Evolutionary conservation across 2,329 filamentous ascomycete genomes (phyloP).

Genomic region (Penicillium sp.): DNA sequence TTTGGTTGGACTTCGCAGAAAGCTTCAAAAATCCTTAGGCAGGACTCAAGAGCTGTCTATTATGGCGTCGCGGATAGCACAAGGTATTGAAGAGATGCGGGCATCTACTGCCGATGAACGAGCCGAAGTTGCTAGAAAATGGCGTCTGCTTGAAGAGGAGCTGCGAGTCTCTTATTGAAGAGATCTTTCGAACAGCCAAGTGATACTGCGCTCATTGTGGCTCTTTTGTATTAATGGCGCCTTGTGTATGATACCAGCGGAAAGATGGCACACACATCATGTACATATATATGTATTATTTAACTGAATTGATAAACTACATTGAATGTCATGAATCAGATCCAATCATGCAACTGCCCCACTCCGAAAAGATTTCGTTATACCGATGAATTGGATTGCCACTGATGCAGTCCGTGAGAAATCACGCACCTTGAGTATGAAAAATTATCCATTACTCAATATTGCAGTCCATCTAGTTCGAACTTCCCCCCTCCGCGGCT

Average conservation of each 20-base stretch:
- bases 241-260: not conserved
- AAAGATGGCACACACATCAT: not conserved
- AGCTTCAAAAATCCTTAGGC: constrained; percentile 21
- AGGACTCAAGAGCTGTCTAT: constrained; percentile 14
- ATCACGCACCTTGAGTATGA: not conserved
- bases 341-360: not conserved
- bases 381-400: not conserved
- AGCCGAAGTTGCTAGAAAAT: constrained; percentile 14
- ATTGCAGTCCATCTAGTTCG: no score
- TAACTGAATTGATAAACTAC: not conserved
- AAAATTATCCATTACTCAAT: no score
- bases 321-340: no score
- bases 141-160: constrained; percentile 13
- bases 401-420: not conserved
- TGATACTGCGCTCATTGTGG: not conserved
- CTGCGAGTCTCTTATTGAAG: not conserved
- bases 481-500: not conserved
- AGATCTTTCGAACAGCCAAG: not conserved
- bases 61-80: constrained; percentile 17
- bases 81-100: constrained; percentile 21
- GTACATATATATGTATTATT: not conserved
- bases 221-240: not conserved
- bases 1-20: constrained; percentile 22
- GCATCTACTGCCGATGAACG: constrained; percentile 14
- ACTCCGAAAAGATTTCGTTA: not conserved